Percentiles rank a stretch among this genome's conserved stretches.
phyloP scores from a whole-genome alignment of 169 alveolate genomes.

The Eimeria praecox region DNA sequence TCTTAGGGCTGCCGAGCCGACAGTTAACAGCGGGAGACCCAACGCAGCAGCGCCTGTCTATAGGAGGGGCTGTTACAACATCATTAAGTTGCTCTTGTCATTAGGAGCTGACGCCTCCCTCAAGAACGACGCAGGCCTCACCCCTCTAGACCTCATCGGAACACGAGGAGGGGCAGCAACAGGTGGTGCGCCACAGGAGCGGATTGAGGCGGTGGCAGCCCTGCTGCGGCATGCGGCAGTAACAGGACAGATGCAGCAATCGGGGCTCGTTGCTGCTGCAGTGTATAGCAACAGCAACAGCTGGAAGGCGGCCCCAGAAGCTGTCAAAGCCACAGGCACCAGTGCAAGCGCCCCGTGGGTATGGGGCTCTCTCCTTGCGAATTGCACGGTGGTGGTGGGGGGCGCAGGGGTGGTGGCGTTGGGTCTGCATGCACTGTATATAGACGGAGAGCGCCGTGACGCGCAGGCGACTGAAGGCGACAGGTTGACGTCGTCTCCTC shows the following conservation, averaged over 20 bases:
- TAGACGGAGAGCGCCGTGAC: constrained; percentile 71
- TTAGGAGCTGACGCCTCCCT: constrained; percentile 85
- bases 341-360: constrained; percentile 22
- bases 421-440: constrained; percentile 33
- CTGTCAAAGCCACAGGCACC: background rate
- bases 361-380: constrained; percentile 69
- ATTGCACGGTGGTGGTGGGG: constrained; percentile 64
- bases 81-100: constrained; percentile 78
- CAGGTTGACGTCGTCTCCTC: background rate
- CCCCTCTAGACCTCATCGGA: constrained; percentile 80
- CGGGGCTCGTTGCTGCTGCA: background rate
- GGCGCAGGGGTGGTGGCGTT: background rate
- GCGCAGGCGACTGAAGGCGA: background rate
- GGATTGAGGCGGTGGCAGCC: constrained; percentile 1
- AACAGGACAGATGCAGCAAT: constrained; percentile 1
- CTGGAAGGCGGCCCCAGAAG: background rate
- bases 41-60: background rate
- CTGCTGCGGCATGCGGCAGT: constrained; percentile 20
- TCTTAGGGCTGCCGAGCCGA: constrained; percentile 62
- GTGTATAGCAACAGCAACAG: background rate
- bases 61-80: constrained; percentile 1
- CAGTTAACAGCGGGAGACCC: background rate
- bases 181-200: background rate
- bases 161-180: background rate
- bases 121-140: constrained; percentile 83